Conservation (phyloP, 768 basidiomycete genomes). For the Boletus huronensis region DNA sequence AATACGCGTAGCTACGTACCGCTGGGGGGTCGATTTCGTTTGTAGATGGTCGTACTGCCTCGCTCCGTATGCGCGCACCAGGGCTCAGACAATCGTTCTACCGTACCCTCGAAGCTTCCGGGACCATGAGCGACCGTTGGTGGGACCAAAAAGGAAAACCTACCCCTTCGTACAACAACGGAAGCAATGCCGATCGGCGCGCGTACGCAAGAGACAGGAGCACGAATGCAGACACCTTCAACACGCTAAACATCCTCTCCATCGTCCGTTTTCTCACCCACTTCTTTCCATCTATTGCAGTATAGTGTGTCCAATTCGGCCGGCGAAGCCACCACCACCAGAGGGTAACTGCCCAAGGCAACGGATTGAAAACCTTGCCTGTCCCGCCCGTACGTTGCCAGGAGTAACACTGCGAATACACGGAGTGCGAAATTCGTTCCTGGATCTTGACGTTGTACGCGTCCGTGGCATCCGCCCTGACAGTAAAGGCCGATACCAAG, state of each 20-base stretch:
- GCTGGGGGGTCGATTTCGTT: neutral
- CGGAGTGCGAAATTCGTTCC: conserved; percentile 13
- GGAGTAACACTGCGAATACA: conserved; percentile 34
- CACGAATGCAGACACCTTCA: conserved; percentile 2
- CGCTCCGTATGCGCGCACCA: neutral
- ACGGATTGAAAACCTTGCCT: conserved; percentile 38
- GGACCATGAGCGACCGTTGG: neutral
- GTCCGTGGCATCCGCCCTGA: conserved; percentile 24
- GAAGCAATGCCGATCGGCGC: conserved; percentile 3
- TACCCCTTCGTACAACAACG: conserved; percentile 3
- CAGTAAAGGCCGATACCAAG: conserved; percentile 20
- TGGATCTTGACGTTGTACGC: conserved; percentile 26
- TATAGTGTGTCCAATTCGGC: conserved; percentile 36
- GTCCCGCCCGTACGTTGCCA: conserved; percentile 39
- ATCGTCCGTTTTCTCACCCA: conserved; percentile 26
- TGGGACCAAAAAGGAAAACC: neutral
- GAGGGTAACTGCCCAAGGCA: conserved; percentile 36
- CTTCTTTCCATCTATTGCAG: conserved; percentile 35
- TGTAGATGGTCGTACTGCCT: neutral
- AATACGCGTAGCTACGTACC: neutral
- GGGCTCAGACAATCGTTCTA: neutral
- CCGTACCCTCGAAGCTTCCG: neutral
- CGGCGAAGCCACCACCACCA: conserved; percentile 37
- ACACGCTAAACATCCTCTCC: neutral
- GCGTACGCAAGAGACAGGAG: conserved; percentile 7